phyloP scores from a whole-genome alignment of 306 rosid genomes.

The Prunus campanulata region DNA sequence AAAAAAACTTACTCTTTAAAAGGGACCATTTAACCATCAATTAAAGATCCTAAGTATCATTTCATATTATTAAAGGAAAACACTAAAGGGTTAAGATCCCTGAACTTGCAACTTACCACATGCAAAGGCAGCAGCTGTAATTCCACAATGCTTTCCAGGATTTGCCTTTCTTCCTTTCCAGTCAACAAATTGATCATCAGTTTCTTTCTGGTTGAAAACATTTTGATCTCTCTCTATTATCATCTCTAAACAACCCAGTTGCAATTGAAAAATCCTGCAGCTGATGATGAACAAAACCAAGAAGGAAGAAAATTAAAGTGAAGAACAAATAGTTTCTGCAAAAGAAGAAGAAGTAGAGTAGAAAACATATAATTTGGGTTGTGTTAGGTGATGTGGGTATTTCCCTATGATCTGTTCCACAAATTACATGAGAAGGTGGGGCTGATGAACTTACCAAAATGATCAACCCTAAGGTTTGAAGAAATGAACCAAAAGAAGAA shows the following conservation, averaged over 20 bases:
- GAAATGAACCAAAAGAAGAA: neutral
- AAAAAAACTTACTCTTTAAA: too few species aligned
- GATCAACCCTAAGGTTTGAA: neutral
- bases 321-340: neutral
- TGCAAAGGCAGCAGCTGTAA: constrained; percentile 26
- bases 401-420: neutral
- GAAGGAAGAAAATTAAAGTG: neutral
- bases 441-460: neutral
- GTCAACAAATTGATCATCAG: constrained; percentile 19
- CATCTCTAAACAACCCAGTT: neutral
- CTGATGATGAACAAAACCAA: neutral
- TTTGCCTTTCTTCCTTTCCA: constrained; percentile 31
- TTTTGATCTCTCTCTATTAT: neutral
- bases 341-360: neutral
- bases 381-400: neutral
- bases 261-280: neutral
- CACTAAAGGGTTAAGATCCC: neutral
- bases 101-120: constrained; percentile 21
- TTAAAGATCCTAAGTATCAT: too few species aligned
- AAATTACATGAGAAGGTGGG: neutral
- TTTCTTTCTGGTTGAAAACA: neutral
- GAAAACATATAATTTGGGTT: neutral
- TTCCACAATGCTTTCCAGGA: constrained; percentile 32
- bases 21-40: too few species aligned
- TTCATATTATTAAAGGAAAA: too few species aligned